Conservation (phyloP, 306 rosid species). For the Lathyrus tuberosus region DNA sequence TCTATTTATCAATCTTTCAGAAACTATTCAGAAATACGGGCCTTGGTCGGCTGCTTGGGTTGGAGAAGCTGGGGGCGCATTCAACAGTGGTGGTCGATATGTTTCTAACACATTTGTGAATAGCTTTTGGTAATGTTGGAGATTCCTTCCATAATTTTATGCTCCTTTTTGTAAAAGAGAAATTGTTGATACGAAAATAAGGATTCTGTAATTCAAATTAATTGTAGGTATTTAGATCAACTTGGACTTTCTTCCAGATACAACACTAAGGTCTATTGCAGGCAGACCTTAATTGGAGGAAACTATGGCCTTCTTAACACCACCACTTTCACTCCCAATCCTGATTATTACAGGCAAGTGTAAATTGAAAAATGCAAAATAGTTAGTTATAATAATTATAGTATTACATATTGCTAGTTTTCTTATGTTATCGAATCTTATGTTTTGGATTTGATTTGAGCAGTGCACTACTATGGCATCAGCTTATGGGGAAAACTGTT, state of each 20-base stretch:
- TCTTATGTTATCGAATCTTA: conserved; percentile 24
- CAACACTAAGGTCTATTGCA: conserved; percentile 80
- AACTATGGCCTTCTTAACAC: conserved; percentile 88
- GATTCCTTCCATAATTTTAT: conserved; percentile 29
- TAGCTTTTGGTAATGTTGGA: conserved; percentile 87
- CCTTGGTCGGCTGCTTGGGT: conserved; percentile 94
- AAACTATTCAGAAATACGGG: conserved; percentile 61
- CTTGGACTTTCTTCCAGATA: conserved; percentile 89
- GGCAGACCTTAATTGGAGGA: conserved; percentile 92
- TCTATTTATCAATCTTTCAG: conserved; percentile 53
- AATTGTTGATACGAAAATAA: neutral
- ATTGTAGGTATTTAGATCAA: conserved; percentile 92
- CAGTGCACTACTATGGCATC: conserved; percentile 94
- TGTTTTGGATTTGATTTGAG: conserved; percentile 39
- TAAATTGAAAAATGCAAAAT: conserved; percentile 12
- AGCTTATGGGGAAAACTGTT: conserved; percentile 84
- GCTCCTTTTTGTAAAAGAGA: conserved; percentile 20
- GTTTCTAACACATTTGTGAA: conserved; percentile 78
- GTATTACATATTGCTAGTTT: neutral
- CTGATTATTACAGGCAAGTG: conserved; percentile 88
- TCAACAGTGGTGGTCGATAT: conserved; percentile 80
- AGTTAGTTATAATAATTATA: conserved; percentile 2
- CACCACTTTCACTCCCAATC: conserved; percentile 81
- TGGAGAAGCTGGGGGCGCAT: conserved; percentile 98
- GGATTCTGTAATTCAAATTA: conserved; percentile 21